Evolutionary conservation across 2,329 filamentous ascomycete species (phyloP).

Genomic region (Sclerotinia sclerotiorum): DNA sequence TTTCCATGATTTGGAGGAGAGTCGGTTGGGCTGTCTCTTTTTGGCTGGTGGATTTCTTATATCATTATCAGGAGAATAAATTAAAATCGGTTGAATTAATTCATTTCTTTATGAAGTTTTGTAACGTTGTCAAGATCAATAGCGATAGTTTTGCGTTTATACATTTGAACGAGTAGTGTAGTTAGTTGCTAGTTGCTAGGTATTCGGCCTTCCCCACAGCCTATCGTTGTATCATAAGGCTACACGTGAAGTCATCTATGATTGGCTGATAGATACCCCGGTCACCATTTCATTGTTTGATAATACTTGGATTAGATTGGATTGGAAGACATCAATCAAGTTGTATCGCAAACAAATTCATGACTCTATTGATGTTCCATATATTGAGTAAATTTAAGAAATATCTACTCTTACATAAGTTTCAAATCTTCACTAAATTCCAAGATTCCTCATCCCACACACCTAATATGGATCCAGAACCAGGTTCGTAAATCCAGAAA

Average conservation of each 20-base stretch:
- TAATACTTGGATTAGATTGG: neutral
- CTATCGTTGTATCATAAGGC: slow-evolving; percentile 2
- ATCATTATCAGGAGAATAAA: neutral
- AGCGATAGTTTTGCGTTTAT: neutral
- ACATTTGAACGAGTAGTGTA: no score
- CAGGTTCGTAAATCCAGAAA: slow-evolving; percentile 11
- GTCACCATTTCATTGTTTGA: neutral
- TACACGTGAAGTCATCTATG: neutral
- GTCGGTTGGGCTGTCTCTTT: neutral
- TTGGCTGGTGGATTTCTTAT: neutral
- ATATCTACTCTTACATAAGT: no score
- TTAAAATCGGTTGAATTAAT: neutral
- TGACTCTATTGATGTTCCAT: neutral
- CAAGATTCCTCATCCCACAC: no score
- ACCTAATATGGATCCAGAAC: slow-evolving; percentile 15
- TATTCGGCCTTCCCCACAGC: slow-evolving; percentile 13
- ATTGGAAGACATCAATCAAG: neutral
- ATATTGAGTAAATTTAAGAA: neutral
- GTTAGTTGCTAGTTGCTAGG: neutral
- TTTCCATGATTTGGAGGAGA: slow-evolving; percentile 33
- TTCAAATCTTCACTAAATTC: neutral
- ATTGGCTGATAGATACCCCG: neutral
- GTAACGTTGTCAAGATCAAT: neutral
- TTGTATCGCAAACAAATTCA: neutral
- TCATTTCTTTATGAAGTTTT: neutral